phyloP scores from a whole-genome alignment of 2,329 filamentous ascomycete genomes.

The Cladosporium colombiae region DNA sequence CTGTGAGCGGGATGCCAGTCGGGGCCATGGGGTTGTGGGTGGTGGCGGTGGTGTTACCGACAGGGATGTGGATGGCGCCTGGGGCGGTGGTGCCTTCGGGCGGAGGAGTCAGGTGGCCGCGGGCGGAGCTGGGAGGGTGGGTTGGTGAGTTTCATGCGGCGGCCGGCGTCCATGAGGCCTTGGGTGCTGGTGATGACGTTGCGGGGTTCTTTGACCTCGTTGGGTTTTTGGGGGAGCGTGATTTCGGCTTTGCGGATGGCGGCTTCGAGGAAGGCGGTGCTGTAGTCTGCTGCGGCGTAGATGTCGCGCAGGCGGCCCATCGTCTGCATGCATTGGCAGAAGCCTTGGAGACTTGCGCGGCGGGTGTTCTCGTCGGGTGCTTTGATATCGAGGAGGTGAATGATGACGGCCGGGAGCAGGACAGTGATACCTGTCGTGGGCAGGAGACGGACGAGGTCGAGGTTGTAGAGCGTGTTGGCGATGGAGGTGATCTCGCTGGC shows the following conservation, averaged over 20 bases:
- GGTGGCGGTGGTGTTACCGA: background rate
- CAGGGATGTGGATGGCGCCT: slow-evolving; percentile 1
- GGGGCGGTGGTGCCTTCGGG: slow-evolving; percentile 28
- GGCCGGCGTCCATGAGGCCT: slow-evolving; percentile 49
- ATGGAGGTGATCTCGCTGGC: slow-evolving; percentile 84
- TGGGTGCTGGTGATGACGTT: slow-evolving; percentile 45
- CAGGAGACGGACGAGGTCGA: slow-evolving; percentile 74
- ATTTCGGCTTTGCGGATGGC: slow-evolving; percentile 86
- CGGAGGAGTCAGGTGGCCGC: slow-evolving; percentile 35
- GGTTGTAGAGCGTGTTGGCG: slow-evolving; percentile 71
- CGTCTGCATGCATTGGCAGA: slow-evolving; percentile 89
- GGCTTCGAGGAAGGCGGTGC: slow-evolving; percentile 91
- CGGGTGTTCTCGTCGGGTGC: slow-evolving; percentile 72
- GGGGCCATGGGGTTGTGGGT: slow-evolving; percentile 17
- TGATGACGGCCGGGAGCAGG: slow-evolving; percentile 88
- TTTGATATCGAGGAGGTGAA: slow-evolving; percentile 90
- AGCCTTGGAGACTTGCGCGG: slow-evolving; percentile 73
- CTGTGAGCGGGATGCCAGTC: slow-evolving; percentile 34
- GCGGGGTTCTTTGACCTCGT: slow-evolving; percentile 34
- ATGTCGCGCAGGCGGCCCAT: slow-evolving; percentile 85
- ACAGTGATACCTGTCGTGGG: slow-evolving; percentile 91
- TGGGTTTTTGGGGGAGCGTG: slow-evolving; percentile 55
- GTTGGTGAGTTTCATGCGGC: slow-evolving; percentile 40
- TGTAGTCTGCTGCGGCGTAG: slow-evolving; percentile 92
- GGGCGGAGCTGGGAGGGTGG: slow-evolving; percentile 7